Conservation (phyloP, 2,329 filamentous ascomycete species). For the Penicillium sp. region DNA sequence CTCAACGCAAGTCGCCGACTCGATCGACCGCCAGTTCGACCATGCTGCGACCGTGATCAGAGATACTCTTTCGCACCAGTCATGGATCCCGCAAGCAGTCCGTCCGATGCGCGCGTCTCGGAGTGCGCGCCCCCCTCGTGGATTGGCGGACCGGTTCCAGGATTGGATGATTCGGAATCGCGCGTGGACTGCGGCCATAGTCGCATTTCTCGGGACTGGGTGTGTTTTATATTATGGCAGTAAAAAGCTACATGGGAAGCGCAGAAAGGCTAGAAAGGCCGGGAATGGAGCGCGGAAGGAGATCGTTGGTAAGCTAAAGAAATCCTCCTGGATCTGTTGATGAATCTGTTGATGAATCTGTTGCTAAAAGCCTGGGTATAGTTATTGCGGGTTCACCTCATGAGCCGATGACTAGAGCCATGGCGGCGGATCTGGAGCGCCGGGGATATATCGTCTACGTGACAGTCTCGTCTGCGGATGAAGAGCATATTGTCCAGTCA, state of each 20-base stretch:
- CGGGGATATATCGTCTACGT: conserved; percentile 92
- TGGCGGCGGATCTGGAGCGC: conserved; percentile 82
- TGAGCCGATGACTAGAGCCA: conserved; percentile 76
- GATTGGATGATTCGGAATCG: conserved; percentile 73
- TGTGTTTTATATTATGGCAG: conserved; percentile 58
- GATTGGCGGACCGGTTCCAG: conserved; percentile 56
- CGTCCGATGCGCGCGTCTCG: conserved; percentile 44
- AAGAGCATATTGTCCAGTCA: conserved; percentile 74
- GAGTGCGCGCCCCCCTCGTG: conserved; percentile 34
- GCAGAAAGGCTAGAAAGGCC: conserved; percentile 74
- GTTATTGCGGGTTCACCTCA: conserved; percentile 86
- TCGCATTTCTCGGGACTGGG: conserved; percentile 68
- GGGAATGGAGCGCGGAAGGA: conserved; percentile 82
- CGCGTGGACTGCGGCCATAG: conserved; percentile 66
- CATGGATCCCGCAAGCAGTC: conserved; percentile 71
- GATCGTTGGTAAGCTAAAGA: conserved; percentile 58
- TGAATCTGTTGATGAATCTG: conserved; percentile 15
- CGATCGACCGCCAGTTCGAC: conserved; percentile 79
- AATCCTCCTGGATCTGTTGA: conserved; percentile 9
- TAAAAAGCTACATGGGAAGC: conserved; percentile 58
- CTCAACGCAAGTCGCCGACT: conserved; percentile 70
- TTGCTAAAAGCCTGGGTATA: conserved; percentile 32
- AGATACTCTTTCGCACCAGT: conserved; percentile 63
- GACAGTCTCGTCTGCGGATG: conserved; percentile 79
- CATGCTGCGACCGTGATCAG: conserved; percentile 68